These are phyloP conservation scores for Apiospora phragmitis DNA, from an alignment of 2,329 filamentous ascomycete species.

Conservation along the genomic window DNA sequence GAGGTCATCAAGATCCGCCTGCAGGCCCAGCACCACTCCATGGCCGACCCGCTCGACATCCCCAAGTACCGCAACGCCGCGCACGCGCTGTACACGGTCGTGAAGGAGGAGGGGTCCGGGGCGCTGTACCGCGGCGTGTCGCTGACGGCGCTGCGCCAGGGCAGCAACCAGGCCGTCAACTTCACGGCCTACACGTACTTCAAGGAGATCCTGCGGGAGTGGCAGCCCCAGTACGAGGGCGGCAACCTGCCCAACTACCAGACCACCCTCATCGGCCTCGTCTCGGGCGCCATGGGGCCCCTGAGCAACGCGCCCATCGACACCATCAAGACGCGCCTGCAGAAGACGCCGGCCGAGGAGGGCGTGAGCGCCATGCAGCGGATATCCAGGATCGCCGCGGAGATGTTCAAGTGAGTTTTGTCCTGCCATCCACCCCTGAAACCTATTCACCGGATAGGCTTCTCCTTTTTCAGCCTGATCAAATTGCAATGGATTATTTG, in stretches of 20 bases:
- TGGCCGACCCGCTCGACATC: constrained; percentile 93
- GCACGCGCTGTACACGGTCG: constrained; percentile 78
- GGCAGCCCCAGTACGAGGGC: constrained; percentile 68
- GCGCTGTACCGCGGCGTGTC: constrained; percentile 92
- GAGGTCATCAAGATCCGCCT: constrained; percentile 98
- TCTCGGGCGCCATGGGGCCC: constrained; percentile 92
- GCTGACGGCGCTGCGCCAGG: constrained; percentile 89
- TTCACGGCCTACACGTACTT: constrained; percentile 98
- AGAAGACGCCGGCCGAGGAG: constrained; percentile 81
- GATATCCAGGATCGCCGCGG: constrained; percentile 74
- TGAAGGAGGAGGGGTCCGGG: constrained; percentile 85
- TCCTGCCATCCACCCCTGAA: not conserved
- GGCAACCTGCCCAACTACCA: constrained; percentile 77
- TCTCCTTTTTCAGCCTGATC: no score
- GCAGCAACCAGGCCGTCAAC: constrained; percentile 97
- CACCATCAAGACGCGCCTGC: constrained; percentile 96
- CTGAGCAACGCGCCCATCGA: constrained; percentile 97
- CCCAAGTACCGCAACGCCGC: constrained; percentile 98
- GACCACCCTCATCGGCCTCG: constrained; percentile 86
- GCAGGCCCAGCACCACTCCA: constrained; percentile 96
- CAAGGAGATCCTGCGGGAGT: constrained; percentile 73
- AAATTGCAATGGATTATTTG: not conserved
- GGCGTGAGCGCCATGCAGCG: constrained; percentile 79
- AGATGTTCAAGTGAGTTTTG: constrained; percentile 74
- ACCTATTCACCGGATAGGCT: no score